A percentile compares a stretch with the other conserved stretches of the same genome.
phyloP scores from a whole-genome alignment of 148 eudicot species.

The Fagopyrum tataricum region DNA sequence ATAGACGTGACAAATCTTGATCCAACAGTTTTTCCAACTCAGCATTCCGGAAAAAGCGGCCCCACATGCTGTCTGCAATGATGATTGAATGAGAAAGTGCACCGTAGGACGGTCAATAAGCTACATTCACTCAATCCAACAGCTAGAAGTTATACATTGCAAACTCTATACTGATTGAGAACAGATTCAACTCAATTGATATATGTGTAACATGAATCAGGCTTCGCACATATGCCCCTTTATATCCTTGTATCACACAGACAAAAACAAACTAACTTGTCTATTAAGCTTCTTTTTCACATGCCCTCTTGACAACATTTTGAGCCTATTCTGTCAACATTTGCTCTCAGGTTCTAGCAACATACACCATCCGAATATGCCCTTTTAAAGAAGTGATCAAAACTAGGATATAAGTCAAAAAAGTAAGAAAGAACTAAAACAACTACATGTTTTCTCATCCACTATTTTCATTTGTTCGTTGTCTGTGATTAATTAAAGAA shows the following conservation, averaged over 20 bases:
- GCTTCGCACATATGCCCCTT: neutral
- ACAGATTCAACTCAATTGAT: too few relatives aligned
- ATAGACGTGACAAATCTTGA: conserved; percentile 92
- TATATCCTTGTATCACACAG: neutral
- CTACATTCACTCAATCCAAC: too few relatives aligned
- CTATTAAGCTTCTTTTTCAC: neutral
- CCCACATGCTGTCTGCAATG: conserved; percentile 90
- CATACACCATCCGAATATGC: neutral
- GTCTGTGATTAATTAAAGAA: neutral
- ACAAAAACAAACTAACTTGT: neutral
- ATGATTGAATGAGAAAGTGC: neutral
- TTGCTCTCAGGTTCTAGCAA: neutral
- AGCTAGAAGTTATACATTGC: too few relatives aligned
- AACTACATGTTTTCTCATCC: neutral
- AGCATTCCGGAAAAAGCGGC: conserved; percentile 88
- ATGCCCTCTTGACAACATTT: neutral
- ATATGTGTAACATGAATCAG: neutral
- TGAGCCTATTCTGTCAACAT: neutral
- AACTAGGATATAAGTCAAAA: neutral
- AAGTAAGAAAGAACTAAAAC: too few relatives aligned
- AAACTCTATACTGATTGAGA: too few relatives aligned
- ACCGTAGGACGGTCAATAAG: too few relatives aligned
- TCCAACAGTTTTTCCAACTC: conserved; percentile 92
- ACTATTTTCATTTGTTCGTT: neutral
- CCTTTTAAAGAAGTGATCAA: neutral